Base-by-base conservation (phyloP, 768 basidiomycete genomes). In the Gymnopilus dilepis region DNA sequence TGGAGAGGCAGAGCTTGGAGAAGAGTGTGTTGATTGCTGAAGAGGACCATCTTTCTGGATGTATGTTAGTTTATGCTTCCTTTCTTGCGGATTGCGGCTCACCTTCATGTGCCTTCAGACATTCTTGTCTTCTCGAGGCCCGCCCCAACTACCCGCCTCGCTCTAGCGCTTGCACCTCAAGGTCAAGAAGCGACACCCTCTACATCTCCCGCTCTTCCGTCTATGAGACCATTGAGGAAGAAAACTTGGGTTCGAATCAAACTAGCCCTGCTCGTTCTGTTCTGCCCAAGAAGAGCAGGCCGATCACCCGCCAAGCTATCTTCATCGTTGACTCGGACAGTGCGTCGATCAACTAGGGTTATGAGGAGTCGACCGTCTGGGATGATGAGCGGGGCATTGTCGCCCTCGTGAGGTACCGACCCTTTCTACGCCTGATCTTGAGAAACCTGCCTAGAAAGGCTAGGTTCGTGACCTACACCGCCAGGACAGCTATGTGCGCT, bases 181-280 rank as follows among this genome's bases (percentile, higher is more conserved):
- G 84, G 69, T 89, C 89, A 12, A 89, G 88, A 19, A 78, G 74
- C 13, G 88, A 90, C 11, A 91, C 90, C 0, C 89, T 84, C 26
- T 83, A 84, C n/a, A 81, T 83, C 8, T 88, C 88, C 12, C 81
- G 88, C 4, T 77, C 85, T 0, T 92, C 91, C 0, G 82, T 91
- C 0, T 93, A 92, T 65, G 91, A 92, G 70, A 92, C 89, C 0
- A 93, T 94, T 50, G 81, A 91, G 58, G 92, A 94, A 67, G 92
- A 93, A 63, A 70, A 77, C 12, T 76, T 79, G 4, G 79, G 62
- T 33, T 70, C 71, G 8, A 66, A n/a, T 12, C 48, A 59, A 13
- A 59, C 56, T 2, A 60, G 56, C 26, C 61, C 66, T 2, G 58
- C 62, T 5, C 43, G 53, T 28, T 62, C 66, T 15, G 7, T 56